These are phyloP conservation scores for barley (Hordeum vulgare) DNA, from an alignment of 176 grass and related monocot species.

Conservation along the genomic window MorexV3_pseudomolecules_assembly NC_058524.1:568936432-568936931, in stretches of 20 bases:
- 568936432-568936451: slow-evolving; percentile 40
- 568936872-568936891: not conserved
- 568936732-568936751: not conserved
- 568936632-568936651: not conserved
- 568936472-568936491: slow-evolving; percentile 17
- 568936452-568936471: slow-evolving; percentile 47
- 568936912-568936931: not conserved
- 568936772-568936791: not conserved
- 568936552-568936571: not conserved
- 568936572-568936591: not conserved
- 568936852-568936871: not conserved
- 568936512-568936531: not conserved
- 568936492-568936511: too few relatives aligned
- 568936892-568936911: not conserved
- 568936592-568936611: not conserved
- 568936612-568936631: not conserved
- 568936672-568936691: not conserved
- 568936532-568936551: not conserved
- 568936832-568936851: not conserved
- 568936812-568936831: not conserved
- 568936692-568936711: not conserved
- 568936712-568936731: not conserved
- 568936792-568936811: not conserved
- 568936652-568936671: not conserved
- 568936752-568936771: not conserved